Evolutionary conservation across 73 alveolate species (phyloP).

Genomic region (Breviolum minutum): DNA sequence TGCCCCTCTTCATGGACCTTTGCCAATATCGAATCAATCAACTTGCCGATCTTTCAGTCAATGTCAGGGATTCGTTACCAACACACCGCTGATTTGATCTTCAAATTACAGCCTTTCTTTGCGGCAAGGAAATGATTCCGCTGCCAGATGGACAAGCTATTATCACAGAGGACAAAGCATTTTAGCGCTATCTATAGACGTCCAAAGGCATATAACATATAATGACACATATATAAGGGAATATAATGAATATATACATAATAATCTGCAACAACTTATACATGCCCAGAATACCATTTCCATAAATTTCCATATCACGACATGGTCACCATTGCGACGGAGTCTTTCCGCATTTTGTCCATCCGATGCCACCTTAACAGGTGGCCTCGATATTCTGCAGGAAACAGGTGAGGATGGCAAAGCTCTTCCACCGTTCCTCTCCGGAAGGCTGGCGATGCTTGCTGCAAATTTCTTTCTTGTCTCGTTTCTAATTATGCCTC

Average conservation of each 20-base stretch:
- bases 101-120: neutral
- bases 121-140: slow-evolving; percentile 47
- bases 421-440: slow-evolving; percentile 49
- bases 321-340: too few relatives aligned
- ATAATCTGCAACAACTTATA: too few relatives aligned
- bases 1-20: slow-evolving; percentile 67
- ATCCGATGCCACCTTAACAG: neutral
- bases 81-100: neutral
- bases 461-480: neutral
- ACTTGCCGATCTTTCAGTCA: neutral
- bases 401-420: slow-evolving; percentile 56
- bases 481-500: too few relatives aligned
- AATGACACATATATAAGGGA: too few relatives aligned
- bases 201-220: too few relatives aligned
- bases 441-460: neutral
- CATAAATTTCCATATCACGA: neutral
- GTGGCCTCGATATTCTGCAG: neutral
- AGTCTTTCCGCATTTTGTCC: too few relatives aligned
- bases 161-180: neutral
- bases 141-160: slow-evolving; percentile 63
- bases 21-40: neutral
- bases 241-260: too few relatives aligned
- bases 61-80: neutral
- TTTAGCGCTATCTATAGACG: too few relatives aligned
- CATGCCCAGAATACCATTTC: too few relatives aligned